phyloP scores from a whole-genome alignment of 805 yeast genomes.

The Ogataea trehaloabstinens region DNA sequence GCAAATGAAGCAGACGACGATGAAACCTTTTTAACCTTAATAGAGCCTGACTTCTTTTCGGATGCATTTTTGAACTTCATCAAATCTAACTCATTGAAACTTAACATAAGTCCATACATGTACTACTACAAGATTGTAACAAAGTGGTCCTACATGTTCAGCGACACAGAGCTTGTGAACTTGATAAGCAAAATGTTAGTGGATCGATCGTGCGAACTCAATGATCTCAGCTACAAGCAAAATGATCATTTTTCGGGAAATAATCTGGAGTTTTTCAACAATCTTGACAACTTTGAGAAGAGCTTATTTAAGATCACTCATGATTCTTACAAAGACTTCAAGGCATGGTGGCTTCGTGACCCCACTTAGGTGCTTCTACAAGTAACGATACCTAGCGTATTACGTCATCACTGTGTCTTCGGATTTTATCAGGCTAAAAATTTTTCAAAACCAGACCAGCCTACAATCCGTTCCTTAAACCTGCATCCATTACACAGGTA shows the following conservation, averaged over 20 bases:
- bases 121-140: conserved; percentile 64
- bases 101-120: conserved; percentile 23
- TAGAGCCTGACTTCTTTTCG: conserved; percentile 69
- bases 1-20: conserved; percentile 30
- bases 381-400: too few species aligned
- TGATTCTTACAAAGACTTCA: conserved; percentile 33
- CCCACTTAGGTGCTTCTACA: not conserved
- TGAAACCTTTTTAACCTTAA: conserved; percentile 60
- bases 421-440: too few species aligned
- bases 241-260: conserved; percentile 29
- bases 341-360: conserved; percentile 23
- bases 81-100: conserved; percentile 50
- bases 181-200: conserved; percentile 49
- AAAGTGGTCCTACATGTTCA: conserved; percentile 74
- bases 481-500: too few species aligned
- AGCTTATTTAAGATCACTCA: conserved; percentile 52
- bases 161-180: conserved; percentile 59
- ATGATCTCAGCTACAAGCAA: conserved; percentile 57
- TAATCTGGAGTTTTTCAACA: conserved; percentile 48
- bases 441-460: too few species aligned
- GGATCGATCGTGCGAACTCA: conserved; percentile 66
- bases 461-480: too few species aligned
- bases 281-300: conserved; percentile 77
- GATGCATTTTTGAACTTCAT: conserved; percentile 75
- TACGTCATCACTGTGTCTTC: too few species aligned